phyloP scores from a whole-genome alignment of 495 filamentous ascomycete species.

The Hypoxylon rickii region DNA sequence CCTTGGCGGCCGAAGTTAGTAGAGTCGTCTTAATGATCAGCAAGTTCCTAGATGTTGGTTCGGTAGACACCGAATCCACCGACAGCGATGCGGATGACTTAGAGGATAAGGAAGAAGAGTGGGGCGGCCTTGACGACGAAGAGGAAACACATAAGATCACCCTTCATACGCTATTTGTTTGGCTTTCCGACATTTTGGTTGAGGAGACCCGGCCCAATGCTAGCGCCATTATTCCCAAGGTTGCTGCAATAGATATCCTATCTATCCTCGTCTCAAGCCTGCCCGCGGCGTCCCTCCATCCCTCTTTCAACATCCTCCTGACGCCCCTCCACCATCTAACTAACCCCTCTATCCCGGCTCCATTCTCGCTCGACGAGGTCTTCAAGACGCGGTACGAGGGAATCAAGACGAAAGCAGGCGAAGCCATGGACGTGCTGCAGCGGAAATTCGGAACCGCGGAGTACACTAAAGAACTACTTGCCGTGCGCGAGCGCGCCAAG shows the following conservation, averaged over 20 bases:
- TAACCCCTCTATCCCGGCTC: slow-evolving; percentile 71
- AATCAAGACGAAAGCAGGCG: slow-evolving; percentile 69
- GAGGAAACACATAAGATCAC: slow-evolving; percentile 46
- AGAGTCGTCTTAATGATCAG: slow-evolving; percentile 53
- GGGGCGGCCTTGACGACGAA: slow-evolving; percentile 49
- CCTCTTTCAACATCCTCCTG: slow-evolving; percentile 68
- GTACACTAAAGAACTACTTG: slow-evolving; percentile 70
- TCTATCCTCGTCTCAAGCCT: slow-evolving; percentile 62
- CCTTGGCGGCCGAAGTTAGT: slow-evolving; percentile 61
- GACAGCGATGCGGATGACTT: slow-evolving; percentile 41
- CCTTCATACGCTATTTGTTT: slow-evolving; percentile 74
- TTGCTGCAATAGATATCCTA: slow-evolving; percentile 74
- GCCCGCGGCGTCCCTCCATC: slow-evolving; percentile 58
- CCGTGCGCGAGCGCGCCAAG: slow-evolving; percentile 69
- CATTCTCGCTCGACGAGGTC: slow-evolving; percentile 64
- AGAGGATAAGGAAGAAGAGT: slow-evolving; percentile 46
- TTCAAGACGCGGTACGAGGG: slow-evolving; percentile 70
- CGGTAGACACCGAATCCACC: slow-evolving; percentile 32
- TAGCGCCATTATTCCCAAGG: slow-evolving; percentile 68
- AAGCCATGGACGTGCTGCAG: slow-evolving; percentile 76
- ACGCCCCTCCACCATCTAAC: slow-evolving; percentile 83
- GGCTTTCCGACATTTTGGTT: slow-evolving; percentile 76
- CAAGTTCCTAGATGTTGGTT: slow-evolving; percentile 41
- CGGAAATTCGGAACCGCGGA: slow-evolving; percentile 79
- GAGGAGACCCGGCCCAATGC: slow-evolving; percentile 71